A percentile compares a stretch with the other conserved stretches of the same genome.
Evolutionary conservation across 495 filamentous ascomycete genomes (phyloP).

Genomic region (Cryomyces minteri): DNA sequence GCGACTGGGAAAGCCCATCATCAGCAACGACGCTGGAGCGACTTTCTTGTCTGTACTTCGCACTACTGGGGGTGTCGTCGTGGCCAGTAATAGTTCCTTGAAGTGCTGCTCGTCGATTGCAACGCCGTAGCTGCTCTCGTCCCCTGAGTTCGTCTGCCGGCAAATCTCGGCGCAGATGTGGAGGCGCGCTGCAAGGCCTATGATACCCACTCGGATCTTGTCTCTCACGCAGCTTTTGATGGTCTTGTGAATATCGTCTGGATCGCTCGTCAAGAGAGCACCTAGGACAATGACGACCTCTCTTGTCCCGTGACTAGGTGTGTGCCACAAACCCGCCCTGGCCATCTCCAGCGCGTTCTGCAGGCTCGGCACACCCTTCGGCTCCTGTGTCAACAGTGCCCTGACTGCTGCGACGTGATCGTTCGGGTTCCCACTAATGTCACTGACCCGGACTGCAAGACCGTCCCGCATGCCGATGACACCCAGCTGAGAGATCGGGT

Average conservation of each 20-base stretch:
- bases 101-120: slow-evolving; percentile 81
- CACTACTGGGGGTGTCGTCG: slow-evolving; percentile 76
- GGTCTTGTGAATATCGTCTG: slow-evolving; percentile 87
- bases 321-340: slow-evolving; percentile 72
- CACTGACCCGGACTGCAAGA: slow-evolving; percentile 64
- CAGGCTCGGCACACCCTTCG: slow-evolving; percentile 72
- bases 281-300: slow-evolving; percentile 88
- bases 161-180: slow-evolving; percentile 87
- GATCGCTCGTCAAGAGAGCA: slow-evolving; percentile 74
- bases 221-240: slow-evolving; percentile 58
- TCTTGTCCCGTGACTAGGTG: slow-evolving; percentile 79
- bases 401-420: slow-evolving; percentile 70
- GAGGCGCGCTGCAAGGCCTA: slow-evolving; percentile 81
- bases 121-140: slow-evolving; percentile 59
- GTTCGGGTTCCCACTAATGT: slow-evolving; percentile 78
- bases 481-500: slow-evolving; percentile 91
- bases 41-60: slow-evolving; percentile 15
- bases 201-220: slow-evolving; percentile 67
- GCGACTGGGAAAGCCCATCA: slow-evolving; percentile 97
- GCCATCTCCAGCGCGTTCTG: slow-evolving; percentile 96
- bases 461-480: slow-evolving; percentile 83
- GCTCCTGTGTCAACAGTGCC: slow-evolving; percentile 53
- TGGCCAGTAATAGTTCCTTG: slow-evolving; percentile 67
- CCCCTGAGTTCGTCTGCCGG: slow-evolving; percentile 61
- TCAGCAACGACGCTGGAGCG: slow-evolving; percentile 53